Base-by-base conservation (phyloP, 2,329 filamentous ascomycete genomes). In the Claviceps quebecensis region DNA sequence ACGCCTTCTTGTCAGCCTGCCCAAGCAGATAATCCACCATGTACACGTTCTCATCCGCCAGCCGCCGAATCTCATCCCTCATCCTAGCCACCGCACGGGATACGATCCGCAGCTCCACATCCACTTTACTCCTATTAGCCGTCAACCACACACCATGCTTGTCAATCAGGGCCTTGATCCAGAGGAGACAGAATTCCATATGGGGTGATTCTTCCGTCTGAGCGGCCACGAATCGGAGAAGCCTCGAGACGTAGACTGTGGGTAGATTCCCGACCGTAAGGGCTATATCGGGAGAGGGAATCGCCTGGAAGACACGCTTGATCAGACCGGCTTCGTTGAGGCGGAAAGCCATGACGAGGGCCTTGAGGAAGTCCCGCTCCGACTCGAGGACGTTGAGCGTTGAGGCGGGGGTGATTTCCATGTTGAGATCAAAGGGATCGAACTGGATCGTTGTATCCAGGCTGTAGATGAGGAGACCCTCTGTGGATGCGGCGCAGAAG, bases 341-440 rank as follows among this genome's bases (percentile, higher is more conserved):
- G 5, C 94, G 85, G 75, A 98, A 98, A 1, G 90, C 86, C 93
- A 98, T 98, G 56, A 96, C 83, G 5, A 98, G 73, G 1, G 93
- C 91, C 69, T 93, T 95, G 56, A 97, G 78, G 66, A 87, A 95
- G 63, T 95, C 87, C 55, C 78, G 78, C 52, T 89, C 81, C 43
- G 68, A 71, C 52, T 84, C 75, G 36, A 86, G 71, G 9, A 84
- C 78, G 4, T 77, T 70, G 0, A 97, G 75, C 0, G 89, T 93
- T 2, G 84, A 89, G 1, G 86, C 83, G 0, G 91, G 91, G 4
- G 93, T 98, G 58, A 98, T 87, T 56, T 87, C 86, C 63, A 97
- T 86, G 66, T 95, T 90, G 16, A 98, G 81, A 64, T 98, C 93
- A 61, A 96, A 95, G 0, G 93, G 93, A 63, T 98, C 93, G 63